Base-by-base conservation (phyloP, 257 asterid genomes). In the Rehmannia glutinosa region DNA sequence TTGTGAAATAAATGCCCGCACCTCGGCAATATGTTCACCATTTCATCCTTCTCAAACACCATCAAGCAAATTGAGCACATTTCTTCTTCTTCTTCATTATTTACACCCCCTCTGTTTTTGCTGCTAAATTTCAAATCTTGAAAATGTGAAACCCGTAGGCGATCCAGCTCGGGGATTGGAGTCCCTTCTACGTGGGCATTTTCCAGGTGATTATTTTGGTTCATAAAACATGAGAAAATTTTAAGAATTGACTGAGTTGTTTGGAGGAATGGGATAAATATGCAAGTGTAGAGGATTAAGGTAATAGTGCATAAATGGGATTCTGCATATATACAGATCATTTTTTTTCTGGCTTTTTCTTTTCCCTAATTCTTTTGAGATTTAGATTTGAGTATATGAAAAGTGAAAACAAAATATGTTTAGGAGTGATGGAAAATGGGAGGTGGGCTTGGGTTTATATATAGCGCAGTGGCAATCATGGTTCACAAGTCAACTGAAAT, bases 1-100 rank as follows among this genome's bases (percentile, higher is more conserved):
- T 49, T 46, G 81, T 88, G 96, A 62, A 86, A 88, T 43, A 80
- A 27, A 33, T 88, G 94, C 25, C 72, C 75, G 21, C 96, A 88
- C 55, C 80, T 82, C 5, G 73, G 71, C 50, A 88, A 59, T 49
- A 69, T 71, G 82, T 73, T 75, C 71, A 86, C 91, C 52, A 64
- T 36, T 69, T 82, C 88, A 50, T 77, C 81, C 15, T 71, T 35
- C 66, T 68, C 77, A 45, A 80, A 86, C 64, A 82, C 89, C 63
- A 72, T 77, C 70, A 88, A 69, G 56, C 96, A 88, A 33, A 88
- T 77, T 0, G 91, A 78, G 66, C 93, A 88, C 64, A 24, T 35
- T 1, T 74, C 83, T 4, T 78, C 60, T 2, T 74, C 82, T 2
- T 78, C 74, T 10, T 58, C 80, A 0, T 64, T 50, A 9, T 61